Evolutionary conservation across 176 grass and related monocot species (phyloP).

Genomic region (Alopecurus myosuroides): DNA sequence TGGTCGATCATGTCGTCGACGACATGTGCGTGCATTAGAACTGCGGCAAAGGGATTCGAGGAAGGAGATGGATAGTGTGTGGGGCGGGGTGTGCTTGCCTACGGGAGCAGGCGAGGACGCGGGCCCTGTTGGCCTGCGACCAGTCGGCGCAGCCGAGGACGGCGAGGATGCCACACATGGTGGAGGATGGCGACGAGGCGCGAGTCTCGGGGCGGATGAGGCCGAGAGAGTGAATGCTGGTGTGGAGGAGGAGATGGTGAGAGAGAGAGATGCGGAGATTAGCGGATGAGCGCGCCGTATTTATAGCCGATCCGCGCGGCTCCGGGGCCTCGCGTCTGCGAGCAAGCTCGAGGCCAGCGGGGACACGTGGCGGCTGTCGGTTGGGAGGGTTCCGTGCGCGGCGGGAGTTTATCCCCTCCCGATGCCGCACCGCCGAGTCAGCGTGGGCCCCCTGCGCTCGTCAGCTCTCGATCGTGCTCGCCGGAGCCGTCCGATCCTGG

Average conservation of each 20-base stretch:
- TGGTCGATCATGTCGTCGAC: neutral
- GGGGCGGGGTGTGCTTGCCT: slow-evolving; percentile 40
- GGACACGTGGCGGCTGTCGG: slow-evolving; percentile 28
- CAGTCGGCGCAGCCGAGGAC: slow-evolving; percentile 70
- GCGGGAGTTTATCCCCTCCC: slow-evolving; percentile 20
- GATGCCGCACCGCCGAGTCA: slow-evolving; percentile 44
- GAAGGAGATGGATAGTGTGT: neutral
- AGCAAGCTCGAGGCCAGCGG: neutral
- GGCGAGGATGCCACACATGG: slow-evolving; percentile 84
- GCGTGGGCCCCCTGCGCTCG: slow-evolving; percentile 21
- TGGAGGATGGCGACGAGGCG: neutral
- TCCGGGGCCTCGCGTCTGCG: slow-evolving; percentile 67
- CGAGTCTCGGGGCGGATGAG: neutral
- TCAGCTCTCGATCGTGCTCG: accelerated
- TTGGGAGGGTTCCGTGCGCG: slow-evolving; percentile 28
- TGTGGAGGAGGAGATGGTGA: neutral
- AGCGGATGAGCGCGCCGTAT: neutral
- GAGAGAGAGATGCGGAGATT: slow-evolving; percentile 5
- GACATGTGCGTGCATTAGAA: neutral
- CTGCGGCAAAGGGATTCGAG: too few relatives aligned
- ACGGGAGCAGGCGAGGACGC: slow-evolving; percentile 82
- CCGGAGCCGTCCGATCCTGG: neutral
- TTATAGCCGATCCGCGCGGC: slow-evolving; percentile 56
- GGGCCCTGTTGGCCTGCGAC: slow-evolving; percentile 70
- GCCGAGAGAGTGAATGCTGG: neutral